phyloP scores from a whole-genome alignment of 768 basidiomycete species.

The Clitopilus passeckerianus region DNA sequence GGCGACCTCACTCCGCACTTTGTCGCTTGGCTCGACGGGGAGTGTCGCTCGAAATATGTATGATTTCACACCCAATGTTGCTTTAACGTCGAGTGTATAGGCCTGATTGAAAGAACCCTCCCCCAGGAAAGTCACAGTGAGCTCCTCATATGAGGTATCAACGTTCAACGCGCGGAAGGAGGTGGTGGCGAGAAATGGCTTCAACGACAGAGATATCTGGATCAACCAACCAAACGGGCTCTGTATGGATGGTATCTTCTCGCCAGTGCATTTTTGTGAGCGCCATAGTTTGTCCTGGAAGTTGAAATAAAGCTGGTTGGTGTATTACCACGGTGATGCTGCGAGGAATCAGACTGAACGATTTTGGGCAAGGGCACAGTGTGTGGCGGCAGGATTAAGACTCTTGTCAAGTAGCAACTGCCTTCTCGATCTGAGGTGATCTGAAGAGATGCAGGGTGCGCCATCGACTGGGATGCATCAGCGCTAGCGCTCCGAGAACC shows the following conservation, averaged over 20 bases:
- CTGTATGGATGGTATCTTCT: neutral
- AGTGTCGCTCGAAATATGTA: neutral
- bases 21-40: neutral
- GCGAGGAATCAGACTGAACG: no score
- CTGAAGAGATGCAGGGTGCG: no score
- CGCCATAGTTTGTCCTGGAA: neutral
- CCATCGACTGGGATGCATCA: no score
- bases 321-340: no score
- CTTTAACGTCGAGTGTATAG: neutral
- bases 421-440: no score
- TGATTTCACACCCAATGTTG: neutral
- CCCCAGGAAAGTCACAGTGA: neutral
- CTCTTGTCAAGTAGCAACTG: no score
- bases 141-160: neutral
- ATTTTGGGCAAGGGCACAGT: no score
- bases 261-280: neutral
- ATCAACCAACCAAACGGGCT: neutral
- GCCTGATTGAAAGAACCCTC: neutral
- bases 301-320: neutral
- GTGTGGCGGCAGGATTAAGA: no score
- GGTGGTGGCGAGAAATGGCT: neutral
- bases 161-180: neutral
- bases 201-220: neutral
- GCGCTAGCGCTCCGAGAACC: no score
- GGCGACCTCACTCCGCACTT: slow-evolving; percentile 5